Evolutionary conservation across 2,329 filamentous ascomycete species (phyloP), one percentile per base, ranked within the genome.

Genomic region (Nothopassalora personata): DNA sequence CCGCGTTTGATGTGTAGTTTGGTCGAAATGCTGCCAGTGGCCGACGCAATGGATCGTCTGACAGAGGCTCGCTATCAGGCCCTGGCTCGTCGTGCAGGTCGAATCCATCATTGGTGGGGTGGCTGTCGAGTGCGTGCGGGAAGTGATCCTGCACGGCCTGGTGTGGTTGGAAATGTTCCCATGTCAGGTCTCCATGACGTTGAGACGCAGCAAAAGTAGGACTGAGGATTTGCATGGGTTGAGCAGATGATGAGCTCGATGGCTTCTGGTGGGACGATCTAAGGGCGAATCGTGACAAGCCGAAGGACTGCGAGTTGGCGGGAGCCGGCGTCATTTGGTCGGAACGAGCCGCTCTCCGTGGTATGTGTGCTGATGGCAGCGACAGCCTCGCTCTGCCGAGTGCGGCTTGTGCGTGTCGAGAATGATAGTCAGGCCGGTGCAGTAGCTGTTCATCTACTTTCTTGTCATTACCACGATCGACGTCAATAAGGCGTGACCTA

Each of bases 201-300:
- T 64, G 72, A 33, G 71, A 69, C 15, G 75, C 75, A 45, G 63
- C 70, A 51, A 75, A 70, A 1, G 73, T 70, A 33, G 77, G 77
- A 61, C 76, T 79, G 2, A 76, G 79, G 13, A 72, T 65, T 1
- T 73, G 39, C 45, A 45, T 39, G 23, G 63, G 59, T 27, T 64
- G 56, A 56, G 60, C 49, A 62, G 57, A 18, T 51, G 72, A 56
- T 47, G 74, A 75, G 61, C 72, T 76, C 1, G 59, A 66, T 49
- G 15, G 67, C 64, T 10, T 60, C 45, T 18, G 33, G n/a, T 52
- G 68, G 59, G 15, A 51, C 9, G 64, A 31, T 31, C 66, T 64
- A 56, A 72, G 69, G 7, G 66, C 58, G 49, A 70, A 72, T 4
- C 56, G 60, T 28, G 60, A 52, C 15, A 57, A 30, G 43, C 27